These are phyloP conservation scores for Microdochium trichocladiopsis DNA, from an alignment of 2,329 filamentous ascomycete genomes.

Conservation along the genomic window DNA sequence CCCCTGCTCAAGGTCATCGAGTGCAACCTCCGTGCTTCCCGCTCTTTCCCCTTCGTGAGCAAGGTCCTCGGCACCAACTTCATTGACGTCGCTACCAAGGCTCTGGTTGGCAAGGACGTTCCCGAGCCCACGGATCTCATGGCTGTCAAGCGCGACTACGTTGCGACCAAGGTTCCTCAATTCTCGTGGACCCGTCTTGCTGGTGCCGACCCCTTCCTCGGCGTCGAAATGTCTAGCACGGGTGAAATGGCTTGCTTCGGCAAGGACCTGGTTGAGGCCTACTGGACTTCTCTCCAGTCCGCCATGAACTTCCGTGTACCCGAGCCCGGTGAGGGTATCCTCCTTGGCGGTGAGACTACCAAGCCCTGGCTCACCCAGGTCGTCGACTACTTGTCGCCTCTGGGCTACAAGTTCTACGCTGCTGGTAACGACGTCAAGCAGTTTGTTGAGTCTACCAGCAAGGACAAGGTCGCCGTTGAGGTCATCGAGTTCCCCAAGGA, in stretches of 20 bases:
- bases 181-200: conserved; percentile 98
- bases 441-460: conserved; percentile 67
- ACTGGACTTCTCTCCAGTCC: conserved; percentile 93
- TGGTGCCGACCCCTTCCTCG: conserved; percentile 93
- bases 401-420: conserved; percentile 92
- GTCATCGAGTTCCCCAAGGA: conserved; percentile 95
- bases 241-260: conserved; percentile 99
- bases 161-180: conserved; percentile 96
- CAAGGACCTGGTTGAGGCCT: conserved; percentile 90
- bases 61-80: conserved; percentile 97
- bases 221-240: conserved; percentile 94
- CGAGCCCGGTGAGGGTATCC: conserved; percentile 87
- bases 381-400: conserved; percentile 78
- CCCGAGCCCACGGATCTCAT: conserved; percentile 84
- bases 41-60: conserved; percentile 96
- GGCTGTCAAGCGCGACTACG: conserved; percentile 80
- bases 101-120: conserved; percentile 77
- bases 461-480: conserved; percentile 66
- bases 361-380: conserved; percentile 69
- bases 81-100: conserved; percentile 91
- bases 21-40: conserved; percentile 94
- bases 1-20: conserved; percentile 90
- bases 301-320: conserved; percentile 99
- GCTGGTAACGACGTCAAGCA: conserved; percentile 75
- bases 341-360: conserved; percentile 79